Conservation (phyloP, 352 stramenopile species). For the Phytophthora fragariae region DNA sequence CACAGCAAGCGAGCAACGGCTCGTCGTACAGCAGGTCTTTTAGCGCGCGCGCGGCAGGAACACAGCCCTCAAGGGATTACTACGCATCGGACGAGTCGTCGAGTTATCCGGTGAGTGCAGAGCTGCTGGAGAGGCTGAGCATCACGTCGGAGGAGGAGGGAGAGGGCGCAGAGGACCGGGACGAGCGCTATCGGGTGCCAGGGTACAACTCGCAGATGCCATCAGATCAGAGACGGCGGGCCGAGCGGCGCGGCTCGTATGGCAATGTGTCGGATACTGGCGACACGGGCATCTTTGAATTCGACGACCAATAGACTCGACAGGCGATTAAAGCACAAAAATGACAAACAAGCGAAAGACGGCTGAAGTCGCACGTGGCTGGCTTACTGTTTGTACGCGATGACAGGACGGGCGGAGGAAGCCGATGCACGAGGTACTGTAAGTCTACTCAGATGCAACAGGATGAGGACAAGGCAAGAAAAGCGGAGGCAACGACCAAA, state of each 20-base stretch:
- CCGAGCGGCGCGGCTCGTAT: slow-evolving; percentile 63
- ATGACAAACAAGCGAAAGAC: slow-evolving; percentile 20
- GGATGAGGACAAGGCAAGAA: background rate
- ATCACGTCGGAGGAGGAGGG: slow-evolving; percentile 47
- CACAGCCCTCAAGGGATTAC: slow-evolving; percentile 36
- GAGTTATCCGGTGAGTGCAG: slow-evolving; percentile 41
- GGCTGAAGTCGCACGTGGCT: background rate
- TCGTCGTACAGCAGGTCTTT: slow-evolving; percentile 38
- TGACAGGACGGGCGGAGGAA: background rate
- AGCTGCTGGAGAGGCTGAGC: slow-evolving; percentile 45
- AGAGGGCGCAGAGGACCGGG: slow-evolving; percentile 30
- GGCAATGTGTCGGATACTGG: slow-evolving; percentile 52
- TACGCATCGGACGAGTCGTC: slow-evolving; percentile 45
- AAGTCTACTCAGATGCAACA: background rate
- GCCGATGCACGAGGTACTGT: background rate
- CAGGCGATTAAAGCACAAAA: slow-evolving; percentile 28
- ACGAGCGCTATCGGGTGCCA: slow-evolving; percentile 39
- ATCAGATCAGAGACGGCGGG: slow-evolving; percentile 34
- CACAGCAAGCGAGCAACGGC: slow-evolving; percentile 31
- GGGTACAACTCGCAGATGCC: slow-evolving; percentile 27
- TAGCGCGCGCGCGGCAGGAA: slow-evolving; percentile 23
- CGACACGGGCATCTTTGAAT: slow-evolving; percentile 78
- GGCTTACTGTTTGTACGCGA: background rate
- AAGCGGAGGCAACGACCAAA: background rate
- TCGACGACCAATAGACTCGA: slow-evolving; percentile 71